phyloP scores from a whole-genome alignment of 2,329 filamentous ascomycete genomes.

The Alternaria gaisen region DNA sequence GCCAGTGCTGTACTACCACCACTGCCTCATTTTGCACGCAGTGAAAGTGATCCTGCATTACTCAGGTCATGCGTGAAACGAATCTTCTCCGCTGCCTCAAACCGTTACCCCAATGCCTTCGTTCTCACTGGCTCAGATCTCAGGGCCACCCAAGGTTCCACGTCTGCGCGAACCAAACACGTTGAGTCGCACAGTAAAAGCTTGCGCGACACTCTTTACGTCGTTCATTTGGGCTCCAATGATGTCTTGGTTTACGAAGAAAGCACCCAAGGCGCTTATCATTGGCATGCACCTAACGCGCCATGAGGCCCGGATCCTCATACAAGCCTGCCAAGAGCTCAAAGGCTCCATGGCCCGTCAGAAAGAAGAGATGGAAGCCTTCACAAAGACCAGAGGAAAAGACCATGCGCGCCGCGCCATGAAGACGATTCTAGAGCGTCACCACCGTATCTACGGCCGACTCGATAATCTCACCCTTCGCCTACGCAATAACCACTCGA shows the following conservation, averaged over 20 bases:
- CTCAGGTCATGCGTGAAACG: not conserved
- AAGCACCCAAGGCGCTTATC: not conserved
- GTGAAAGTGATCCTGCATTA: not conserved
- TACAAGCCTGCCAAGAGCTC: not conserved
- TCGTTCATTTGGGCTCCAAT: not conserved
- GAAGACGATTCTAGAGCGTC: not conserved
- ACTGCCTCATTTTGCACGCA: not conserved
- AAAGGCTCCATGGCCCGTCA: not conserved
- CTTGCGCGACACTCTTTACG: not conserved
- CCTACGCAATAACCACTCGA: not conserved
- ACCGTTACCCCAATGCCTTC: not conserved
- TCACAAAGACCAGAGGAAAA: not conserved
- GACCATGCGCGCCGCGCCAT: not conserved
- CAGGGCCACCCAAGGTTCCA: not conserved
- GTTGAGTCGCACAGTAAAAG: not conserved
- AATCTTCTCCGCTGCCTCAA: not conserved
- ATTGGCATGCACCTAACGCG: not conserved
- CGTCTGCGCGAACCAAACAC: not conserved
- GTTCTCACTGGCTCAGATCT: not conserved
- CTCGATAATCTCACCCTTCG: not conserved
- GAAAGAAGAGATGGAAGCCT: not conserved
- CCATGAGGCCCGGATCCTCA: not conserved
- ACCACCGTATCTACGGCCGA: not conserved
- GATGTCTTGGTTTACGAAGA: not conserved
- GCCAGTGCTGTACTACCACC: not conserved